A percentile compares a stretch with the other conserved stretches of the same genome.
Conservation (phyloP, 1,284 basidiomycete species). For the Leccinum ponderosum region DNA sequence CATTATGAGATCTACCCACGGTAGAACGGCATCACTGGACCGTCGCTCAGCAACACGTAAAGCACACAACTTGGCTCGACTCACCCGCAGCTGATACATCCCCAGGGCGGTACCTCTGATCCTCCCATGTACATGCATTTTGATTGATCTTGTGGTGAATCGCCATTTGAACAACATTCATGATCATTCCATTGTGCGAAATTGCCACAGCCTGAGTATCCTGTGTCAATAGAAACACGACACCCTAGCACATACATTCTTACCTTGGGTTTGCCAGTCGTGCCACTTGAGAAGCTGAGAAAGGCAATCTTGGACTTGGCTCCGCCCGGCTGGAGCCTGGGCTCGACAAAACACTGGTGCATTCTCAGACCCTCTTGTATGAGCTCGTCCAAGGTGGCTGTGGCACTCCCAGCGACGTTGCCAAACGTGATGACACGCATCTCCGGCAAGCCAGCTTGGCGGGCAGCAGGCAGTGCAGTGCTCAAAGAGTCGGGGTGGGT, state of each 20-base stretch:
- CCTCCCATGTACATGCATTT: constrained; percentile 39
- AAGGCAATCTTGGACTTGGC: constrained; percentile 56
- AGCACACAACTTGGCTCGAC: constrained; percentile 17
- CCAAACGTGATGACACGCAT: constrained; percentile 57
- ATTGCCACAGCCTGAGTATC: constrained; percentile 58
- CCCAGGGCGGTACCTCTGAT: constrained; percentile 49
- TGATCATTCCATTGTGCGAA: constrained; percentile 57
- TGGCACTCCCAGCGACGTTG: constrained; percentile 18
- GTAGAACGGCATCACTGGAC: constrained; percentile 35
- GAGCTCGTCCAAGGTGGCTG: constrained; percentile 39
- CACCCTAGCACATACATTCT: background rate
- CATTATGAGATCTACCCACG: constrained; percentile 29
- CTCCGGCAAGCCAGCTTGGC: constrained; percentile 47
- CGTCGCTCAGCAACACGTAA: constrained; percentile 8
- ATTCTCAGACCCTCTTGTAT: constrained; percentile 39
- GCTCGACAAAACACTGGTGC: constrained; percentile 40
- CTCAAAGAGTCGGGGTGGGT: constrained; percentile 54
- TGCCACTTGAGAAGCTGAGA: constrained; percentile 63
- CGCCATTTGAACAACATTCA: constrained; percentile 58
- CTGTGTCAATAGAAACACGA: background rate
- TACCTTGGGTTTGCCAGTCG: constrained; percentile 63
- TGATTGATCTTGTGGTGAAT: constrained; percentile 46
- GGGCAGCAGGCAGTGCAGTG: constrained; percentile 57
- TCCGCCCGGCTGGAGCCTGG: constrained; percentile 47
- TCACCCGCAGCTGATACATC: constrained; percentile 54